phyloP scores from a whole-genome alignment of 2,329 filamentous ascomycete genomes.

The Metarhizium humberi region DNA sequence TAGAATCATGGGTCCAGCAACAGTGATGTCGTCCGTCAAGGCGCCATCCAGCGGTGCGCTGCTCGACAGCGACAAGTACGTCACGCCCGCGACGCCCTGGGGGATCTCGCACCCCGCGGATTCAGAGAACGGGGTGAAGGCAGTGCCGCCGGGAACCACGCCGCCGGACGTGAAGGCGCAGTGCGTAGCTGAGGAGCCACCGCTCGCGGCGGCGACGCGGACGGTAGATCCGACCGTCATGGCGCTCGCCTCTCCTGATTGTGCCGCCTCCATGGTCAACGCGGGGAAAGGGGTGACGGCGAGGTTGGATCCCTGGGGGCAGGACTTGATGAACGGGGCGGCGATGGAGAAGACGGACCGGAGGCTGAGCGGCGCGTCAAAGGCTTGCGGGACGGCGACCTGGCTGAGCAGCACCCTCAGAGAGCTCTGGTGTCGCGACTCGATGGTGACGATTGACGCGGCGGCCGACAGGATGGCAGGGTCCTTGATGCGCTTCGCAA shows the following conservation, averaged over 20 bases:
- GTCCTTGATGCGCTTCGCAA: constrained; percentile 53
- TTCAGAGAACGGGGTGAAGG: constrained; percentile 46
- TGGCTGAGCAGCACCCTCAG: constrained; percentile 51
- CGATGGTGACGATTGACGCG: constrained; percentile 62
- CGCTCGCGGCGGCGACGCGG: constrained; percentile 38
- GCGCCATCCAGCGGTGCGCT: constrained; percentile 37
- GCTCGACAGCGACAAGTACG: constrained; percentile 58
- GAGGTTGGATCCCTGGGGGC: constrained; percentile 57
- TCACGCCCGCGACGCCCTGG: constrained; percentile 51
- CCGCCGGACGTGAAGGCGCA: constrained; percentile 61
- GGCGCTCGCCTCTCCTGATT: constrained; percentile 26
- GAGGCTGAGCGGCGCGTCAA: constrained; percentile 60
- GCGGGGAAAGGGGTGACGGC: constrained; percentile 53
- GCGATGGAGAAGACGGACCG: constrained; percentile 65
- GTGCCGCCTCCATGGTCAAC: constrained; percentile 40
- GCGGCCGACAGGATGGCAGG: constrained; percentile 54
- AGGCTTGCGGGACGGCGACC: constrained; percentile 55
- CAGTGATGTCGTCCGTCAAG: constrained; percentile 52
- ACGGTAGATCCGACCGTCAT: constrained; percentile 21
- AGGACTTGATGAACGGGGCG: constrained; percentile 61
- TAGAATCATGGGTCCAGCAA: constrained; percentile 56
- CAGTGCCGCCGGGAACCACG: constrained; percentile 44
- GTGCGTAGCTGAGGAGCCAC: constrained; percentile 36
- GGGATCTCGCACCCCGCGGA: constrained; percentile 51
- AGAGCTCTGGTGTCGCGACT: constrained; percentile 65